Conservation (phyloP, 495 filamentous ascomycete genomes). For the Aspergillus haitiensis region DNA sequence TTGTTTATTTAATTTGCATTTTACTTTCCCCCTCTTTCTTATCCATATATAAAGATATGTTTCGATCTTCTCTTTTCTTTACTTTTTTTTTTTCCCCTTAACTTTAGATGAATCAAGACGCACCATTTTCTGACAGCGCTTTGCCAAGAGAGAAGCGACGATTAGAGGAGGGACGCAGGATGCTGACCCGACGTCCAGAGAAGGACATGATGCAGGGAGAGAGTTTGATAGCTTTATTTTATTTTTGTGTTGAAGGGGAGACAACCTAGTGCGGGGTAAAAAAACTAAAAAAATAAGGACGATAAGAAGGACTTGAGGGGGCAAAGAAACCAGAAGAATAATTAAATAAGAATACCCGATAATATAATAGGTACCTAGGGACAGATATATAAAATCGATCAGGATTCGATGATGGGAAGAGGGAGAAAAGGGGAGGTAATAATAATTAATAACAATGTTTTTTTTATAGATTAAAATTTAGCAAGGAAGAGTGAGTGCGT, state of each 20-base stretch:
- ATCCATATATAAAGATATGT: not conserved
- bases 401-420: too few relatives aligned
- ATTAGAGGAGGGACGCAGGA: conserved; percentile 42
- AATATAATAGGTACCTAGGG: too few relatives aligned
- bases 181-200: conserved; percentile 51
- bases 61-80: not conserved
- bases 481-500: too few relatives aligned
- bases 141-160: conserved; percentile 42
- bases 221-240: conserved; percentile 4
- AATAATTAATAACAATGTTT: too few relatives aligned
- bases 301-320: conserved; percentile 5
- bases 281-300: not conserved
- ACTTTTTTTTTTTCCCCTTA: not conserved
- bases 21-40: too few relatives aligned
- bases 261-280: not conserved
- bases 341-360: not conserved
- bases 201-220: conserved; percentile 49
- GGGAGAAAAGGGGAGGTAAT: too few relatives aligned
- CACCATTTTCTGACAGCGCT: conserved; percentile 48
- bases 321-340: conserved; percentile 1
- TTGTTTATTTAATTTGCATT: too few relatives aligned
- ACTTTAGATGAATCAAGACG: conserved; percentile 14
- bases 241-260: not conserved
- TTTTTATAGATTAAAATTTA: too few relatives aligned
- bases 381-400: too few relatives aligned